phyloP scores from a whole-genome alignment of 495 filamentous ascomycete species.

The Jackrogersella minutella region DNA sequence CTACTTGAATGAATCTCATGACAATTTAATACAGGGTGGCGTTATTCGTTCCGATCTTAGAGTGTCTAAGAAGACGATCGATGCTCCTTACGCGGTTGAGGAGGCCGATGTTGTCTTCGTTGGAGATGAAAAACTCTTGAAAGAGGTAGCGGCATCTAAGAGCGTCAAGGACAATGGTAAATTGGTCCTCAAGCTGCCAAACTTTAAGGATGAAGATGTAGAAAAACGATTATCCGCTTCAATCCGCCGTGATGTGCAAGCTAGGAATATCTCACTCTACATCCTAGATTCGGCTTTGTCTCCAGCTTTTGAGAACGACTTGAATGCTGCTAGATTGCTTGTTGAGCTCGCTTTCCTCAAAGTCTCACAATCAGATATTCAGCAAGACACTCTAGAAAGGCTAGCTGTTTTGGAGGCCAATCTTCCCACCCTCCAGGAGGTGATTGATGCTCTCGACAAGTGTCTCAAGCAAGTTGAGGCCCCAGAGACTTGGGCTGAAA shows the following conservation, averaged over 20 bases:
- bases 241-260: constrained; percentile 71
- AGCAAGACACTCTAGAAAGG: constrained; percentile 55
- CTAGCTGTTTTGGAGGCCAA: constrained; percentile 44
- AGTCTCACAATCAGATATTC: constrained; percentile 69
- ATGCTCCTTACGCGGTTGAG: constrained; percentile 81
- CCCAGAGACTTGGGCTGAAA: constrained; percentile 79
- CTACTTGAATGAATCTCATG: constrained; percentile 74
- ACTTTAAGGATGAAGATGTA: constrained; percentile 83
- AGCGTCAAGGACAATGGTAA: constrained; percentile 75
- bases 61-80: constrained; percentile 79
- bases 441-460: constrained; percentile 71
- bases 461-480: constrained; percentile 74
- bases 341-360: constrained; percentile 83
- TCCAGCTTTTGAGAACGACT: constrained; percentile 67
- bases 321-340: constrained; percentile 63
- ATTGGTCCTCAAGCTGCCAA: constrained; percentile 77
- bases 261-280: constrained; percentile 72
- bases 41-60: constrained; percentile 84
- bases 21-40: constrained; percentile 90
- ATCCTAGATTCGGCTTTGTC: constrained; percentile 75
- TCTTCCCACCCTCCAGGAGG: constrained; percentile 63
- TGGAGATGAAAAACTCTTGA: constrained; percentile 78
- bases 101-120: constrained; percentile 81
- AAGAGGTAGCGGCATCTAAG: constrained; percentile 73
- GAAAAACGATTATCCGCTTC: constrained; percentile 82